These are phyloP conservation scores for Cryptosporidium sp. DNA, from an alignment of 169 alveolate genomes.

Conservation along the genomic window DNA sequence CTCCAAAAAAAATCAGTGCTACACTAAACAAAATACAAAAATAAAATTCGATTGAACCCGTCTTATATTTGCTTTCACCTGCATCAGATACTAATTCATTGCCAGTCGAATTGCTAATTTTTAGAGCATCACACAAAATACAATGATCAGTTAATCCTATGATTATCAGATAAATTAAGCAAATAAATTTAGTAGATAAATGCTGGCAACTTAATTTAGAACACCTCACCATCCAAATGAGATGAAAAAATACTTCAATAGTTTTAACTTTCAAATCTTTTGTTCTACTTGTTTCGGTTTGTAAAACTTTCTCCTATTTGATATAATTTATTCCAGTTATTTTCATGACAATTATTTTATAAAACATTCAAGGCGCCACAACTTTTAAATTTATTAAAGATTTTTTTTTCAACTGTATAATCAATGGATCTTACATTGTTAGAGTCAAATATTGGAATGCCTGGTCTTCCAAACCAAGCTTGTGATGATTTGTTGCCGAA, in stretches of 20 bases:
- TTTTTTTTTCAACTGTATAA: not conserved
- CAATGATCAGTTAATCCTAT: not conserved
- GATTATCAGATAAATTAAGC: not conserved
- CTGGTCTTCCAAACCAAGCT: constrained; percentile 21
- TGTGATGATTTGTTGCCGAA: constrained; percentile 26
- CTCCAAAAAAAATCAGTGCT: constrained; percentile 82
- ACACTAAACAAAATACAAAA: constrained; percentile 75
- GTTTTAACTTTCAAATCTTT: not conserved
- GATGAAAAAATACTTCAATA: not conserved
- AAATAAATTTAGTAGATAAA: not conserved
- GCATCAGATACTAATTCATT: constrained; percentile 17
- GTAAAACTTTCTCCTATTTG: not conserved
- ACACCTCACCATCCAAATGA: constrained; percentile 20
- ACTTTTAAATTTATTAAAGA: not conserved
- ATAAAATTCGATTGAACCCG: constrained; percentile 67
- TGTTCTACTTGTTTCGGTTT: not conserved
- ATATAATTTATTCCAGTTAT: constrained; percentile 22
- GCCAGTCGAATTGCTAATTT: not conserved
- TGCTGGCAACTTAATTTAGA: not conserved
- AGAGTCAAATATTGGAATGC: constrained; percentile 51
- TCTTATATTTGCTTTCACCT: constrained; percentile 48
- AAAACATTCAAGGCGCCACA: constrained; percentile 17
- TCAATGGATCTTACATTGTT: constrained; percentile 39
- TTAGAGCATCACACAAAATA: constrained; percentile 1
- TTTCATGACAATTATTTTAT: constrained; percentile 28